Base-by-base conservation (phyloP, 805 yeast genomes). In the Saccharomycopsis babjevae region DNA sequence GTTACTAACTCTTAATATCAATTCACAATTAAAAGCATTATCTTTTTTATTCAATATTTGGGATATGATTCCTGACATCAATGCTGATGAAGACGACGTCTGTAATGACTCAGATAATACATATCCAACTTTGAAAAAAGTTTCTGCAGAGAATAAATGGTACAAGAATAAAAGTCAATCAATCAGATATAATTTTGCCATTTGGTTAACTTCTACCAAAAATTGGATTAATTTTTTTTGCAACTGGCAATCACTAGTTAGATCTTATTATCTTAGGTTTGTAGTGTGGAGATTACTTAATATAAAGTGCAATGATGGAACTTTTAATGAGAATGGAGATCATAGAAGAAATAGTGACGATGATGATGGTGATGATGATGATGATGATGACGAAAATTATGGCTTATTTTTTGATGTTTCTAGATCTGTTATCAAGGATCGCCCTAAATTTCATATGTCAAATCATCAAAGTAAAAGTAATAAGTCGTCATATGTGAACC, bases 161-260 rank as follows among this genome's bases (percentile, higher is more conserved):
- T 64, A 77, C 4, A 62, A 62, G 1, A 68, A 76, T 61, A 63
- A 67, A 4, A 71, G 70, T 39, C 77, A 76, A 61, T 73, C 83
- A 50, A 68, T 79, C 56, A 76, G 83, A 62, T 74, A 76, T 67
- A 80, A 80, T 66, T 71, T 84, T 58, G 73, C 82, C 4, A 67
- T 71, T 20, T 86, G 86, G 84, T 69, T 88, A 39, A 71, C 86
- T 7, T 76, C 81, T 3, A 69, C 74, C 3, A 66, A 68, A 0
- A 72, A 75, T 39, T 88, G 92, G 86, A 71, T 71, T 39, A 73
- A 76, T 56, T 81, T 80, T 63, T 83, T 89, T 67, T 79, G 84
- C 43, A 96, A 90, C 71, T 90, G 96, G 89, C 81, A 84, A 67
- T 91, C 96, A 2, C 71, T 89, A 18, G 84, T 88, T 28, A 75